Evolutionary conservation across 1,284 basidiomycete species (phyloP), one percentile per base, ranked within the genome.

Genomic region (Pulveroboletus sp.): DNA sequence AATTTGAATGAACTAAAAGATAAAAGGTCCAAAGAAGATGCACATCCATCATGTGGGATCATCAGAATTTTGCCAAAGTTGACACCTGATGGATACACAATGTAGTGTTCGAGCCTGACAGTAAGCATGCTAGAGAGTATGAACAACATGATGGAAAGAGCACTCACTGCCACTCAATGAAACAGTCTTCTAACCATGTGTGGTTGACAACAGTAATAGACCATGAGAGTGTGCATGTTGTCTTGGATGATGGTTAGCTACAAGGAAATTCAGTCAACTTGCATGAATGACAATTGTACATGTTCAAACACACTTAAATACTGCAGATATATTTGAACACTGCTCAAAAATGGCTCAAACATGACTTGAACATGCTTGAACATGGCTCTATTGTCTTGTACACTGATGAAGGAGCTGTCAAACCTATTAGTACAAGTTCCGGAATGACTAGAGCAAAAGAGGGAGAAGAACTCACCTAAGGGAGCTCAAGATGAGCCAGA

Each of bases 141-240:
- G 38, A 59, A 43, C 8, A 39, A 3, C 38, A 51, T 10, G 2
- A 39, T 11, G 42, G 2, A 18, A 24, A 17, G 14, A 8, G 18
- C 2, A 40, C 66, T 47, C 40, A 71, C 71, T 59, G 77, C 93
- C 93, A 95, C 48, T 85, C 80, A 20, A 84, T 72, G 65, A 94
- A 91, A 70, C 91, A 95, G 60, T 93, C 91, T 69, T 96, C 94
- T 8, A 96, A 78, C 91, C 93, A 96, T 0, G 82, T 79, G 65
- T 96, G 94, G 63, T 94, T 95, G 15, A 96, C 89, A 56, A 95
- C 77, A 0, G 92, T 89, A 57, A 96, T 90, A 1, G 82, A 83
- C 94, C 94, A 96, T 1, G 84, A 77, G 11, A 78, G 75, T 0
- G 92, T 92, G 66, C 89, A 89, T 9, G 75, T 73, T 0, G 89